Percentiles rank a stretch among this genome's conserved stretches.
These are phyloP conservation scores for Salix exigua DNA, from an alignment of 345 rosid species.

Conservation along the genomic window DNA sequence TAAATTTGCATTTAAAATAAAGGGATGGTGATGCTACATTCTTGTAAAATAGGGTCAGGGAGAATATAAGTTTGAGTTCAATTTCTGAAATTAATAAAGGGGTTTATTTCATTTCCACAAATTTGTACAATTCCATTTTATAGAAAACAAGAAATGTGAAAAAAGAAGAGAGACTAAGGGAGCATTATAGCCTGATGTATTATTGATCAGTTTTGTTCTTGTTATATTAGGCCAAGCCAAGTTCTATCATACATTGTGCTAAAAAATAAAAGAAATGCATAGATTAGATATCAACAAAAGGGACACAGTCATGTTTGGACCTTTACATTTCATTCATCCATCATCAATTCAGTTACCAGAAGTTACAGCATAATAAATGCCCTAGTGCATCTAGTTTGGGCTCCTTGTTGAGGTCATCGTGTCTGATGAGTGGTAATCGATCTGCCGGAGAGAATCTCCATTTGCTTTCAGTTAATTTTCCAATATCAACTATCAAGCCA, in stretches of 20 bases:
- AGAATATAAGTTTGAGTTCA: not conserved
- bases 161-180: too few species aligned
- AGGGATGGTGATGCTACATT: not conserved
- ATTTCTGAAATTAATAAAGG: not conserved
- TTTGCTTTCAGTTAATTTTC: not conserved
- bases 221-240: not conserved
- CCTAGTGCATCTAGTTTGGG: not conserved
- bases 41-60: not conserved
- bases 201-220: not conserved
- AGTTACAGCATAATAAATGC: not conserved
- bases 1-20: not conserved
- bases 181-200: too few species aligned
- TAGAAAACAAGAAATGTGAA: too few species aligned
- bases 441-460: not conserved
- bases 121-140: not conserved
- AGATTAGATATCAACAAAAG: not conserved
- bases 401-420: not conserved
- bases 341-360: not conserved
- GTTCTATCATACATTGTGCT: not conserved
- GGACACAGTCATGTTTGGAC: not conserved
- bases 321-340: not conserved
- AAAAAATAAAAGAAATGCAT: not conserved
- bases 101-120: not conserved
- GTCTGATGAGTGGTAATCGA: not conserved
- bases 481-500: not conserved